phyloP scores from a whole-genome alignment of 2,329 filamentous ascomycete genomes.

The Fusarium scirpi region DNA sequence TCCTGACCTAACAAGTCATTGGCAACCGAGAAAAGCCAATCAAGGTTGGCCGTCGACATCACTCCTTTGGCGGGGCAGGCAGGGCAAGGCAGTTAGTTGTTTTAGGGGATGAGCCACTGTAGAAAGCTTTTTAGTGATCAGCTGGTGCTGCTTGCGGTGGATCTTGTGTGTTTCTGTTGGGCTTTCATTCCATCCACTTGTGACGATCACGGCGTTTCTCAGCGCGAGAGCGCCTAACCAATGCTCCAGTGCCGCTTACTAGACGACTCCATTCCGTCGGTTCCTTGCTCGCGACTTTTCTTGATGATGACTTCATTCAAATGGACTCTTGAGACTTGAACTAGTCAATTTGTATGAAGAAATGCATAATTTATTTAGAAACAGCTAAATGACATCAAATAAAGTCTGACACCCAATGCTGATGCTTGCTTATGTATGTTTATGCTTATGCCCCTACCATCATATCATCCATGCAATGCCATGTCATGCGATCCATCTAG shows the following conservation, averaged over 20 bases:
- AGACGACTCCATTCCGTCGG: slow-evolving; percentile 16
- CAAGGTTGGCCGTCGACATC: slow-evolving; percentile 32
- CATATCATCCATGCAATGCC: slow-evolving; percentile 19
- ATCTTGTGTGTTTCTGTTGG: slow-evolving; percentile 23
- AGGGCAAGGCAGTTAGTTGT: slow-evolving; percentile 6
- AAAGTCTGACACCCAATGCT: slow-evolving; percentile 6
- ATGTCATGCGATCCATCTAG: slow-evolving; percentile 21
- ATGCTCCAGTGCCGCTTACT: not conserved
- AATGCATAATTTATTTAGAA: slow-evolving; percentile 11
- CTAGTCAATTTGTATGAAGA: not conserved
- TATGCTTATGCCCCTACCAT: slow-evolving; percentile 26
- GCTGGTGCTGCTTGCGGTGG: slow-evolving; percentile 19
- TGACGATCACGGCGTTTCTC: slow-evolving; percentile 7
- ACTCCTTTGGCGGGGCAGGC: slow-evolving; percentile 21
- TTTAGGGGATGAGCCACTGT: slow-evolving; percentile 26
- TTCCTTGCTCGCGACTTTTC: slow-evolving; percentile 8
- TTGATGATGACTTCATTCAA: slow-evolving; percentile 13
- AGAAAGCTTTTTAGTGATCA: slow-evolving; percentile 13
- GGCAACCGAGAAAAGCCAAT: slow-evolving; percentile 29
- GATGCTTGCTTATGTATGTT: slow-evolving; percentile 13
- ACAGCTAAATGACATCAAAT: slow-evolving; percentile 19
- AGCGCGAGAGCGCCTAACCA: not conserved
- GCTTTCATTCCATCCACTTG: slow-evolving; percentile 22
- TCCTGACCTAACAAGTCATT: slow-evolving; percentile 16
- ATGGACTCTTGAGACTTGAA: not conserved